phyloP scores from a whole-genome alignment of 169 alveolate species.

The Amoebophrya sp. region DNA sequence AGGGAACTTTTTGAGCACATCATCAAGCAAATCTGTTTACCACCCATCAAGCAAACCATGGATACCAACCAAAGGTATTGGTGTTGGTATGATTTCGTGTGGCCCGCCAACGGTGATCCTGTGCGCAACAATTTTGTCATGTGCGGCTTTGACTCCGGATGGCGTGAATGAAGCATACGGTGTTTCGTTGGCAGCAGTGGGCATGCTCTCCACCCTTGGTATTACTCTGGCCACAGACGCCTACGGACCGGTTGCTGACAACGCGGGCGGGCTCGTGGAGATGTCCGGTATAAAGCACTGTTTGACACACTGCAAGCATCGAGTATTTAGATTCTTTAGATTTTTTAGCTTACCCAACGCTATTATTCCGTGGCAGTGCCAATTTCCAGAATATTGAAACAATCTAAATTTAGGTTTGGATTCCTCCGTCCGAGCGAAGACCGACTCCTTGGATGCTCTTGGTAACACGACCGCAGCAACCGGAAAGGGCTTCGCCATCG shows the following conservation, averaged over 20 bases:
- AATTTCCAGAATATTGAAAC: no score
- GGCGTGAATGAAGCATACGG: slow-evolving; percentile 56
- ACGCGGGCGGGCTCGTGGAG: slow-evolving; percentile 78
- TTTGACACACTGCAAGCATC: no score
- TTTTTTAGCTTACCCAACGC: no score
- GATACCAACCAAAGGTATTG: slow-evolving; percentile 58
- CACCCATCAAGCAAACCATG: no score
- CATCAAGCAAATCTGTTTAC: no score
- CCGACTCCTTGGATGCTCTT: slow-evolving; percentile 70
- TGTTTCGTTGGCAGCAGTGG: slow-evolving; percentile 68
- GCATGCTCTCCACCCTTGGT: slow-evolving; percentile 67
- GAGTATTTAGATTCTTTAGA: no score
- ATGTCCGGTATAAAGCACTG: slow-evolving; percentile 63
- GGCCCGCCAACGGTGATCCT: slow-evolving; percentile 16
- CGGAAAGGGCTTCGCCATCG: slow-evolving; percentile 72
- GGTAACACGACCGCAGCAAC: slow-evolving; percentile 72
- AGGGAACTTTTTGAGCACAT: no score
- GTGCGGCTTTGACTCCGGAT: background rate
- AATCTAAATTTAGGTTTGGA: slow-evolving; percentile 50
- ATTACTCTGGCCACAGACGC: slow-evolving; percentile 68
- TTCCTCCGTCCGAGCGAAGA: slow-evolving; percentile 59
- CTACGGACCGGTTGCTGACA: slow-evolving; percentile 71
- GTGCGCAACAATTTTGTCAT: background rate
- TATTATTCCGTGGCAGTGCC: no score
- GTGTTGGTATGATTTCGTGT: slow-evolving; percentile 5